These are phyloP conservation scores for Alternaria sp. DNA, from an alignment of 2,329 filamentous ascomycete species.

Conservation along the genomic window DNA sequence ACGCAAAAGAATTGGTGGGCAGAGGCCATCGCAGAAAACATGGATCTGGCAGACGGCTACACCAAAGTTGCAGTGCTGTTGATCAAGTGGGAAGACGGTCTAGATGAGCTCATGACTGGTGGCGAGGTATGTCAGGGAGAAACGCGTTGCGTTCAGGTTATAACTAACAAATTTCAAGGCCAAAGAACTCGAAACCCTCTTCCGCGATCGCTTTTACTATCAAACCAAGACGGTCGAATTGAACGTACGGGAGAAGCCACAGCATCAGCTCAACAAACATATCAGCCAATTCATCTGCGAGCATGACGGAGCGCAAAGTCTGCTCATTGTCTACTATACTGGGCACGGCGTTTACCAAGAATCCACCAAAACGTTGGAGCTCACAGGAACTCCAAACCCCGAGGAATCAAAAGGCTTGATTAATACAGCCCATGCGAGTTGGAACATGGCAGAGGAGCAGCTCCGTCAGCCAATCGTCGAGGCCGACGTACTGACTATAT, in stretches of 20 bases:
- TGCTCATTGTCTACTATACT: conserved; percentile 50
- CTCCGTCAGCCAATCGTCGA: conserved; percentile 37
- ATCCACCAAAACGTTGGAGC: conserved; percentile 29
- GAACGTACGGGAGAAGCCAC: conserved; percentile 38
- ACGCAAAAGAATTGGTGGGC: conserved; percentile 41
- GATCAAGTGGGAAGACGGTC: conserved; percentile 43
- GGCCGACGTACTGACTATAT: conserved; percentile 45
- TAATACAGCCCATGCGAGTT: conserved; percentile 38
- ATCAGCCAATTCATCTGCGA: conserved; percentile 36
- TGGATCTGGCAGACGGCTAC: conserved; percentile 43
- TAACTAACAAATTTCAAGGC: no score
- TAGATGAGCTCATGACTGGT: conserved; percentile 45
- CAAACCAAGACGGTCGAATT: conserved; percentile 41
- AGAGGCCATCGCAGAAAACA: conserved; percentile 28
- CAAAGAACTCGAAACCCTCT: conserved; percentile 36
- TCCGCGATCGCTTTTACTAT: conserved; percentile 39
- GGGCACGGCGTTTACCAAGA: conserved; percentile 43
- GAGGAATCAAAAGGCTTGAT: conserved; percentile 25
- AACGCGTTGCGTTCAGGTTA: no score
- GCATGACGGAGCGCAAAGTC: conserved; percentile 39
- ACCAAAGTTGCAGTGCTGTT: conserved; percentile 45
- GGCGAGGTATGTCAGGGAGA: conserved; percentile 25
- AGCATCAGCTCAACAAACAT: conserved; percentile 42
- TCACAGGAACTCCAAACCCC: conserved; percentile 28
- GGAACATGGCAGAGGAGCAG: conserved; percentile 42